Base-by-base conservation (phyloP, 1,284 basidiomycete species). In the Pholiota adiposa region DNA sequence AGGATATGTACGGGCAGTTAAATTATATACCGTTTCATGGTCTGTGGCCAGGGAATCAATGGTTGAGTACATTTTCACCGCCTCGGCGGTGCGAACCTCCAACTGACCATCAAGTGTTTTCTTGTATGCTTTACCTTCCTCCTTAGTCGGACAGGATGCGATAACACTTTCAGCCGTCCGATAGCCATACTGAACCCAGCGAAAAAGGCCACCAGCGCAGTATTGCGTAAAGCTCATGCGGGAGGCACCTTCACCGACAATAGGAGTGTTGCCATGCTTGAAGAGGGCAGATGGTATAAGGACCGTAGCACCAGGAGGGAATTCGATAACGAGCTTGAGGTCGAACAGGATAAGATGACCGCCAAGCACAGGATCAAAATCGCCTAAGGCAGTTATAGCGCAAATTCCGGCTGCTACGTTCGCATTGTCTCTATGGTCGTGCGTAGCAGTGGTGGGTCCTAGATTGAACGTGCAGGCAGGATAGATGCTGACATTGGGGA, bases 291-390 rank as follows among this genome's bases (percentile, higher is more conserved):
- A 60, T 3, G 58, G 58, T 1, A 60, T n/a, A 2, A 60, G 49
- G 25, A 60, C 50, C 0, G 53, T 54, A 7, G 58, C 49, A 2
- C 48, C 58, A 7, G 52, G 50, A 19, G 56, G 56, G 40, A 58
- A 58, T 25, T 58, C 25, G 33, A 58, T 58, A 31, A 60, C 58
- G 0, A 60, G 36, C 11, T 44, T 14, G 11, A 51, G 27, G 6
- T 60, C 58, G 53, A 53, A 60, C 3, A 60, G 46, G 23, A 59
- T 54, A 2, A 59, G 27, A 12, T 51, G 49, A n/a, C 49, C 49
- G 5, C 49, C 49, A 8, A 31, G 16, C 2, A 19, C 18, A 4
- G 29, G 33, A 21, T 51, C 49, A 19, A 33, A 51, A 11, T 51
- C 18, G 6, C 49, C 49, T 8, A 51, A 29, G 3, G 49, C 49